A percentile compares a stretch with the other conserved stretches of the same genome.
Evolutionary conservation across 129 eudicot species (phyloP).

Genomic region (Calendula officinalis): DNA sequence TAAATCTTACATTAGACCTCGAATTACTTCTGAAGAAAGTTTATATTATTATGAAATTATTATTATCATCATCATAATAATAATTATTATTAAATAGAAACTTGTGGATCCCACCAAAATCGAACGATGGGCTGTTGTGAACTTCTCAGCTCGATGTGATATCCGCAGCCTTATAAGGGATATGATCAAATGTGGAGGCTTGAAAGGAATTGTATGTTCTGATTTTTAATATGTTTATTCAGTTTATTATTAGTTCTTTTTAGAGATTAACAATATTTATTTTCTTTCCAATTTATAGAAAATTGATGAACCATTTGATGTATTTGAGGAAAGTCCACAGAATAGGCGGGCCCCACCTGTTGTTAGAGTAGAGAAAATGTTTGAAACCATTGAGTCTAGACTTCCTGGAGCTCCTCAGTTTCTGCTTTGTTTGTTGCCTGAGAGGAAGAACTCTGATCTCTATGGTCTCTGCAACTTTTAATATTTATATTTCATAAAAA

Average conservation of each 20-base stretch:
- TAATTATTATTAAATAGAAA: constrained; percentile 34
- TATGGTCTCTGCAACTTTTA: constrained; percentile 42
- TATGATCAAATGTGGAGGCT: constrained; percentile 49
- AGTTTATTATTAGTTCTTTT: background rate
- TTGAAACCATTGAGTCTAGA: constrained; percentile 51
- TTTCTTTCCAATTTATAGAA: constrained; percentile 14
- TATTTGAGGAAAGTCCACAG: constrained; percentile 71
- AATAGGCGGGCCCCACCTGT: constrained; percentile 73
- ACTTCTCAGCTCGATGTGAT: constrained; percentile 85
- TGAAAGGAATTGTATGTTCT: constrained; percentile 72
- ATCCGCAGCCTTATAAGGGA: constrained; percentile 40
- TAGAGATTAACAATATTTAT: background rate
- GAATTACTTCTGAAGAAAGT: background rate
- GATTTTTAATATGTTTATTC: background rate
- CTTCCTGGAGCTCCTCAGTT: constrained; percentile 80
- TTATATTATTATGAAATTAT: too few species aligned
- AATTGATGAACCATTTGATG: constrained; percentile 58
- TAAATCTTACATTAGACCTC: background rate
- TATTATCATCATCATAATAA: too few species aligned
- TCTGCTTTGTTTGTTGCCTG: constrained; percentile 71
- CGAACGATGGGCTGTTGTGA: constrained; percentile 74
- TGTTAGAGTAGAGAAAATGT: constrained; percentile 84
- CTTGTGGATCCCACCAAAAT: constrained; percentile 59
- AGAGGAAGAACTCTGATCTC: constrained; percentile 68
- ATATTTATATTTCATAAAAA: background rate